Evolutionary conservation across 495 filamentous ascomycete species (phyloP).

Genomic region (Trichoderma virens): DNA sequence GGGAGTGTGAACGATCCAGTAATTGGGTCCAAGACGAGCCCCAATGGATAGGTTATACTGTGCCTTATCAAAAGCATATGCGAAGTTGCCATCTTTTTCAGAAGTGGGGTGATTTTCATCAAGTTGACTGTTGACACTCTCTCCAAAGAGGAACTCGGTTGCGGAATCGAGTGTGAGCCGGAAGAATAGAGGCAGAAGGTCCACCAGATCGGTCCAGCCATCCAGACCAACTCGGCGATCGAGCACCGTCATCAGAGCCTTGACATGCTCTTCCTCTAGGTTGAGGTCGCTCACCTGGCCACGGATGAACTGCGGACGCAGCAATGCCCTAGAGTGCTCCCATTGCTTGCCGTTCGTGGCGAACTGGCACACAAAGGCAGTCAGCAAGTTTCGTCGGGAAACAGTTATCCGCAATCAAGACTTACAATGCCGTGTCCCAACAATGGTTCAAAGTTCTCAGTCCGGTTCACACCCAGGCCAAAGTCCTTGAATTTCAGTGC

Average conservation of each 20-base stretch:
- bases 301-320: conserved; percentile 56
- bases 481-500: conserved; percentile 54
- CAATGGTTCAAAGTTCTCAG: conserved; percentile 43
- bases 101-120: background rate
- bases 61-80: background rate
- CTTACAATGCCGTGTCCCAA: conserved; percentile 54
- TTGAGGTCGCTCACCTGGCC: conserved; percentile 53
- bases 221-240: background rate
- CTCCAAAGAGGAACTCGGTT: conserved; percentile 68
- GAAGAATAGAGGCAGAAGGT: conserved; percentile 62
- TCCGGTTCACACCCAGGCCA: conserved; percentile 42
- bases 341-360: conserved; percentile 57
- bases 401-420: background rate
- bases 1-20: background rate
- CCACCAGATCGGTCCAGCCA: conserved; percentile 28
- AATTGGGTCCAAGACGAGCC: background rate
- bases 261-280: conserved; percentile 53
- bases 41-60: background rate
- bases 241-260: conserved; percentile 30
- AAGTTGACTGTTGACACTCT: conserved; percentile 27
- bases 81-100: conserved; percentile 10
- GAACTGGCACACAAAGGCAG: conserved; percentile 31
- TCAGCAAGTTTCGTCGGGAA: background rate
- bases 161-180: conserved; percentile 59
- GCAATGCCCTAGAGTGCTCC: conserved; percentile 54